Evolutionary conservation across 345 rosid species (phyloP).

Genomic region (Lagerstroemia speciosa): DNA sequence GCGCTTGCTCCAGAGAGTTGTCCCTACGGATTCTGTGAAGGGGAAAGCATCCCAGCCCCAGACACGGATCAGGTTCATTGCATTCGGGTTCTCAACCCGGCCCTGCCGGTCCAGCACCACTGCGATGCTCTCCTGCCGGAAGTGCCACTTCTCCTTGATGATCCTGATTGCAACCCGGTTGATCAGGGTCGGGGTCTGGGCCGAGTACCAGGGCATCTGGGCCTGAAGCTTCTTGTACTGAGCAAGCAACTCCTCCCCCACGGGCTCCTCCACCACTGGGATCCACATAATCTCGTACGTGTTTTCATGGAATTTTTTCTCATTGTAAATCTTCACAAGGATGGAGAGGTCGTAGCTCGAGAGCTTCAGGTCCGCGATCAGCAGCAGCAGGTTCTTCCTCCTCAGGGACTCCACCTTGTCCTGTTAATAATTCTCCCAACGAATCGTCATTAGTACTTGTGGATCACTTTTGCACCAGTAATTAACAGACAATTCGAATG

Average conservation of each 20-base stretch:
- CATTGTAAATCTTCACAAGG: conserved; percentile 19
- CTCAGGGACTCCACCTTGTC: conserved; percentile 19
- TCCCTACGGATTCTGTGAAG: conserved; percentile 13
- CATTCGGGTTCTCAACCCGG: conserved; percentile 12
- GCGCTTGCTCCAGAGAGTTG: conserved; percentile 14
- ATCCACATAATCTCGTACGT: conserved; percentile 25
- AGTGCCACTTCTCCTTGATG: conserved; percentile 19
- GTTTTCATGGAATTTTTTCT: conserved; percentile 10
- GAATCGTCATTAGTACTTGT: too few species aligned
- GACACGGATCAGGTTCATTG: conserved; percentile 15
- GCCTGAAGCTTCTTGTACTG: conserved; percentile 13
- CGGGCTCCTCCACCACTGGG: conserved; percentile 11
- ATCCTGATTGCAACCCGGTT: conserved; percentile 16
- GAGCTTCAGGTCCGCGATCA: conserved; percentile 20
- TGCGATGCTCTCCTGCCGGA: conserved; percentile 11
- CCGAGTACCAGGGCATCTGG: conserved; percentile 21
- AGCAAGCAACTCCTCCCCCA: neutral
- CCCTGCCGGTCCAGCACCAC: conserved; percentile 17
- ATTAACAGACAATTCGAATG: too few species aligned
- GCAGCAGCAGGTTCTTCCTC: conserved; percentile 22
- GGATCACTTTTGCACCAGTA: neutral
- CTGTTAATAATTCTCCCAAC: conserved; percentile 7
- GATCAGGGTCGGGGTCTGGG: conserved; percentile 3
- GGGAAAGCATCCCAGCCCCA: conserved; percentile 20
- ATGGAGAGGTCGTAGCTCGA: conserved; percentile 13